Evolutionary conservation across 306 rosid genomes (phyloP), one percentile per base, ranked within the genome.

Genomic region (Pterocarpus santalinus): DNA sequence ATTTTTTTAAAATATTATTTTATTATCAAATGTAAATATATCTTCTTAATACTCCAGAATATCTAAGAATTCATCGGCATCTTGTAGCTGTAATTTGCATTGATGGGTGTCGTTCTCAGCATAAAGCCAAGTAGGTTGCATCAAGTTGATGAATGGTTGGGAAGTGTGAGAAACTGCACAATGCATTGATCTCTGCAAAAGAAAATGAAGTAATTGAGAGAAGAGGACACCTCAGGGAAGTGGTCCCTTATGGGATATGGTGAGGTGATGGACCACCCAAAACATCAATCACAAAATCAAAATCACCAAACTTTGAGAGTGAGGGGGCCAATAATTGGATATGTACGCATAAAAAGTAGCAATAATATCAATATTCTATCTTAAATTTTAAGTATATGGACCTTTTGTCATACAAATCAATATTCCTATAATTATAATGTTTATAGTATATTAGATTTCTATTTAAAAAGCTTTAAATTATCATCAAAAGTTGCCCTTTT

Each of bases 41-140:
- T 22, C 28, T 0, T 22, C 28, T 22, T 22, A 22, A 22, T 22
- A 22, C 28, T 22, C 28, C 28, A 22, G 28, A 22, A 22, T 22
- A 22, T 22, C 28, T 22, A 22, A 22, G 28, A 22, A 22, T 22
- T 22, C 28, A 22, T 22, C 28, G 28, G 28, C 75, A 78, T 56
- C 60, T 78, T 78, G 75, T 78, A 30, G 5, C 2, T 49, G 28
- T 34, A 64, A 51, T 17, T 51, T 64, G 32, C 15, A 60, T 28
- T 36, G 73, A 53, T 53, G 69, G 80, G 62, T 60, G 58, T 81
- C 84, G 1, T 73, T 81, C 73, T 81, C 80, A 56, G 75, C 84
- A 56, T 43, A 73, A 81, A 81, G 80, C 10, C 55, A 56, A 56
- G 43, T 39, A 3, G 60, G 36, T 72, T 46, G 61, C 80, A 16